A percentile compares a stretch with the other conserved stretches of the same genome.
Evolutionary conservation across 2,329 filamentous ascomycete genomes (phyloP).

Genomic region (Pestalotiopsis sp.): DNA sequence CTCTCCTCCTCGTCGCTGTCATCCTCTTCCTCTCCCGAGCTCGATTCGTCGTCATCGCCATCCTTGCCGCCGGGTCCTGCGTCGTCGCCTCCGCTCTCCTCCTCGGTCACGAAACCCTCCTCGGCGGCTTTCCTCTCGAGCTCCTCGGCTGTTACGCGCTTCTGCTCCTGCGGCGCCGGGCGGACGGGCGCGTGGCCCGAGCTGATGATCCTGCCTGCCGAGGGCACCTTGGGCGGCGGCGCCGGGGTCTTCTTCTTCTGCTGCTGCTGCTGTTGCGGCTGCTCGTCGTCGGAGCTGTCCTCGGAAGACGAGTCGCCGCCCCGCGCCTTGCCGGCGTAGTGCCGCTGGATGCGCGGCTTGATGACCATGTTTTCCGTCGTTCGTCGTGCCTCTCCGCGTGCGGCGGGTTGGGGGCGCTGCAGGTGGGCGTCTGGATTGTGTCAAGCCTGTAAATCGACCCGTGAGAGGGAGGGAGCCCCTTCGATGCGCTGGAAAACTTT

Average conservation of each 20-base stretch:
- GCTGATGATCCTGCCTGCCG: conserved; percentile 60
- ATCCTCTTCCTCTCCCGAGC: conserved; percentile 35
- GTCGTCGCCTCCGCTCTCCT: conserved; percentile 38
- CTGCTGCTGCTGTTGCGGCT: conserved; percentile 3
- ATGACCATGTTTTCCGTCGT: not conserved
- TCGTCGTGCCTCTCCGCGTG: not conserved
- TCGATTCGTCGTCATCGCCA: conserved; percentile 26
- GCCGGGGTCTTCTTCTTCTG: conserved; percentile 20
- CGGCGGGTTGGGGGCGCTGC: not conserved
- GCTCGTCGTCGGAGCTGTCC: conserved; percentile 45
- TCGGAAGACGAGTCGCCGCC: conserved; percentile 56
- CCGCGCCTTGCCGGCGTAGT: conserved; percentile 81
- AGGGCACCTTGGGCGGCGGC: conserved; percentile 60
- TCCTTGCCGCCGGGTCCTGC: conserved; percentile 29
- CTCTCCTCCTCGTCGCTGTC: conserved; percentile 43
- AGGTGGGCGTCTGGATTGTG: not conserved
- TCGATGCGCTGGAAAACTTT: too few relatives aligned
- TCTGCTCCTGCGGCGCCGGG: conserved; percentile 35
- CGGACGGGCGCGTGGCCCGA: conserved; percentile 27
- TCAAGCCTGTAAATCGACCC: too few relatives aligned
- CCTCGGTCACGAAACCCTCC: conserved; percentile 62
- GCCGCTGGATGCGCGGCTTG: conserved; percentile 48
- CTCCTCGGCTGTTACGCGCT: conserved; percentile 40
- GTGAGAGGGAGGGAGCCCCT: too few relatives aligned
- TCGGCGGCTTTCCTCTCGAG: conserved; percentile 2